Base-by-base conservation (phyloP, 2,329 filamentous ascomycete species). In the Colletotrichum karsti region DNA sequence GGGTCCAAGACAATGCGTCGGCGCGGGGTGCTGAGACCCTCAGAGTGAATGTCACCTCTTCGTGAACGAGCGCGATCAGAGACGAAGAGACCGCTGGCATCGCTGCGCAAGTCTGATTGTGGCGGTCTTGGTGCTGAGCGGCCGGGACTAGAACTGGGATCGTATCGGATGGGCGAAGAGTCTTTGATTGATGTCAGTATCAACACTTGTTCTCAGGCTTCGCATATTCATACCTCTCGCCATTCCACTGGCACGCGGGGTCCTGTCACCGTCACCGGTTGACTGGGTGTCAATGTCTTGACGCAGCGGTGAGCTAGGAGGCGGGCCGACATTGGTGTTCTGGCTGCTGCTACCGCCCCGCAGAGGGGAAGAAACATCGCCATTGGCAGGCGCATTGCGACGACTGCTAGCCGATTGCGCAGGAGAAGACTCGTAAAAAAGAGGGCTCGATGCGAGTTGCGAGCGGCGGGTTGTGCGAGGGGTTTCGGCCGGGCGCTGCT, bases 111-210 rank as follows among this genome's bases (percentile, higher is more conserved):
- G 76, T 95, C 91, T 58, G 92, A 91, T 71, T 91, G 90, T 57
- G 84, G 83, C 54, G 87, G 84, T 71, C 87, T 82, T 63, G n/a
- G n/a, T n/a, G 86, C 80, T 70, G 83, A 84, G 75, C 89, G 89
- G n/a, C 89, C 90, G 26, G 94, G 93, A 76, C 93, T 97, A 39
- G 95, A 97, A 79, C 94, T 97, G 37, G 94, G 90, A 63, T 93
- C 93, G 77, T 98, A 98, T 78, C 91, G 90, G 72, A 98, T 93
- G 1, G 95, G 95, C 1, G 95, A 98, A 0, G 95, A 98, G 75
- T 95, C 95, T 97, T 72, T 2, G 10, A 10, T 2, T 9, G 3
- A 26, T 44, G 55, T 69, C 15, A 63, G 30, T 13, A 9, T 10
- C 22, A 5, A 41, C 10, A 33, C 37, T 18, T n/a, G 15, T 13